Base-by-base conservation (phyloP, 164 flowering plant species). In the Aristolochia californica region DNA sequence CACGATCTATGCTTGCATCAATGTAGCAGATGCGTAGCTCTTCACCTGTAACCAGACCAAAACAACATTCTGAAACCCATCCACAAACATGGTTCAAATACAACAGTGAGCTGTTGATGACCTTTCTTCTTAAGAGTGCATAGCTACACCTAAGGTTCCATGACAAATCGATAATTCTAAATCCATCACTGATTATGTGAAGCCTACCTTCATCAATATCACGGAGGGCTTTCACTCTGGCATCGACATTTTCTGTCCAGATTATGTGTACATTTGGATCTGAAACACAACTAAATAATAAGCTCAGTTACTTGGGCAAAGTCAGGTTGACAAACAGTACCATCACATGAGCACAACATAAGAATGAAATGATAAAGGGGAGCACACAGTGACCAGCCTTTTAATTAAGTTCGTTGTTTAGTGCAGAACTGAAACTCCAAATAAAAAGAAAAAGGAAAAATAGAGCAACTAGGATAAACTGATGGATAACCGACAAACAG, bases 21-120 rank as follows among this genome's bases (percentile, higher is more conserved):
- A 91, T 88, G 43, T 88, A 91, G 79, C 96, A 83, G 43, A 91
- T 86, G 17, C 88, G 70, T 49, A 91, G 80, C 71, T 91, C 98
- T 79, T 91, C 98, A 55, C 84, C 98, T 91, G 80, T 26, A 20
- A 59, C 43, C 55, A 50, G 54, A 50, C 27, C n/a, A 16, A 20
- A 24, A 30, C 45, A 10, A 5, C 45, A 7, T 27, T 26, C 21
- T 18, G 2, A 28, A 4, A 30, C 15, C 14, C 7, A 27, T n/a
- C 28, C 1, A 55, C 15, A 15, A n/a, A 24, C 20, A 26, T 28
- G 13, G 20, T 27, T 14, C 15, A 5, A 27, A 57, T 13, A 9
- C 27, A 22, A 20, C 14, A 22, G 12, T 18, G 5, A 40, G 45
- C 47, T 40, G n/a, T 14, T 40, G 26, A 34, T 3, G 5, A 1